Conservation (phyloP, 495 filamentous ascomycete genomes). For the Mycothermus thermophilus region DNA sequence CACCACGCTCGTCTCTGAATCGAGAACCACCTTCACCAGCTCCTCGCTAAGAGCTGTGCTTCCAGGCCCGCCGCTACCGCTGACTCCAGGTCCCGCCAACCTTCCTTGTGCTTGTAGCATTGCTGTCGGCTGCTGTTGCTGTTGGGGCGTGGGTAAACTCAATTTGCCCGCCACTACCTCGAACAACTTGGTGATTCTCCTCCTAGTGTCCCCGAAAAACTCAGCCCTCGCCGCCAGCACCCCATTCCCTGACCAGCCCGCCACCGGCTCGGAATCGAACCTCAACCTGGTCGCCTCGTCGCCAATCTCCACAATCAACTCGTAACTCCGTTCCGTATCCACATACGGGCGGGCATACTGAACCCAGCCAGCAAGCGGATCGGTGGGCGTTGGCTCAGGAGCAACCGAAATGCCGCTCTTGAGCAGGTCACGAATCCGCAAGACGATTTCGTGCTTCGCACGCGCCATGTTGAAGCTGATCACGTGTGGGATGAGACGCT, state of each 20-base stretch:
- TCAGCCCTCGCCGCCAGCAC: constrained; percentile 31
- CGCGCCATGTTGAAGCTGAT: constrained; percentile 63
- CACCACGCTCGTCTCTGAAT: constrained; percentile 50
- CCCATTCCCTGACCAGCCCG: neutral
- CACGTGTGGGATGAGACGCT: constrained; percentile 66
- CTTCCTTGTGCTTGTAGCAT: constrained; percentile 54
- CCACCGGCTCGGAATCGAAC: constrained; percentile 12
- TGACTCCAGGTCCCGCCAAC: constrained; percentile 44
- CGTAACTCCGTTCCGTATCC: constrained; percentile 54
- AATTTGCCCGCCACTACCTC: constrained; percentile 73
- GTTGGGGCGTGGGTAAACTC: no score
- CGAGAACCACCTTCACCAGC: constrained; percentile 51
- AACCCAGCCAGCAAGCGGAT: constrained; percentile 44
- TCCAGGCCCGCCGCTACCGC: constrained; percentile 48
- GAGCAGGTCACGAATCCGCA: constrained; percentile 72
- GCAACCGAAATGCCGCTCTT: constrained; percentile 65
- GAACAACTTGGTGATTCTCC: constrained; percentile 57
- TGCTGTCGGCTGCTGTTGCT: no score
- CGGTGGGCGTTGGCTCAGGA: constrained; percentile 26
- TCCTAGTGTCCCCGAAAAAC: constrained; percentile 55
- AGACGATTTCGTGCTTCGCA: constrained; percentile 57
- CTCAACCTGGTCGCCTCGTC: constrained; percentile 54
- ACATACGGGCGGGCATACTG: constrained; percentile 72
- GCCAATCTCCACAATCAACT: constrained; percentile 70
- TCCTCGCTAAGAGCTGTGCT: constrained; percentile 60